A percentile compares a stretch with the other conserved stretches of the same genome.
These are phyloP conservation scores for Eucalyptus coolabah DNA, from an alignment of 345 rosid species.

Conservation along the genomic window DNA sequence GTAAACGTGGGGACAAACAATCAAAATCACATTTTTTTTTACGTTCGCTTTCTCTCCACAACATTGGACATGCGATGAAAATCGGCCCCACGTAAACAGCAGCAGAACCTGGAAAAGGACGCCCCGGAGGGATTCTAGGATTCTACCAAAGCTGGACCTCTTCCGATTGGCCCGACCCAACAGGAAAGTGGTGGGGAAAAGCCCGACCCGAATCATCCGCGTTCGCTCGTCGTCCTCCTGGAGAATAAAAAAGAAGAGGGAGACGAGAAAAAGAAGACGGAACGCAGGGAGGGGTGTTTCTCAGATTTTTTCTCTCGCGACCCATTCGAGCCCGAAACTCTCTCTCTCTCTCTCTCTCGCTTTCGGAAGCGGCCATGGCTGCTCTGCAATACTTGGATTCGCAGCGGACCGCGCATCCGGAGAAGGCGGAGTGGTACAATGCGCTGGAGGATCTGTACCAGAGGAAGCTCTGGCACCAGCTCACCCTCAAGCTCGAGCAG, in stretches of 20 bases:
- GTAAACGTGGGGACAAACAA: background rate
- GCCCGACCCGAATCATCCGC: background rate
- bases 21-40: no score
- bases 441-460: constrained; percentile 90
- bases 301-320: background rate
- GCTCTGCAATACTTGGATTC: constrained; percentile 86
- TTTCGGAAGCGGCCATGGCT: constrained; percentile 37
- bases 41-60: background rate
- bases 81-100: background rate
- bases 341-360: background rate
- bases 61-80: background rate
- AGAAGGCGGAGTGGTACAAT: constrained; percentile 87
- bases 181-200: background rate
- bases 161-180: background rate
- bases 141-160: background rate
- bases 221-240: background rate
- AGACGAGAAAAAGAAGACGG: background rate
- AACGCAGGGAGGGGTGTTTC: background rate
- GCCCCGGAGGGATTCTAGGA: background rate
- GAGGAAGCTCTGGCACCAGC: constrained; percentile 99
- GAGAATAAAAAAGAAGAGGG: background rate
- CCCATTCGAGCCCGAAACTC: background rate
- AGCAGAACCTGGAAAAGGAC: background rate
- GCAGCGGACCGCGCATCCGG: constrained; percentile 58
- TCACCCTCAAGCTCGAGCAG: constrained; percentile 94